Evolutionary conservation across 306 rosid genomes (phyloP).

Genomic region (Sicyos baderoa): DNA sequence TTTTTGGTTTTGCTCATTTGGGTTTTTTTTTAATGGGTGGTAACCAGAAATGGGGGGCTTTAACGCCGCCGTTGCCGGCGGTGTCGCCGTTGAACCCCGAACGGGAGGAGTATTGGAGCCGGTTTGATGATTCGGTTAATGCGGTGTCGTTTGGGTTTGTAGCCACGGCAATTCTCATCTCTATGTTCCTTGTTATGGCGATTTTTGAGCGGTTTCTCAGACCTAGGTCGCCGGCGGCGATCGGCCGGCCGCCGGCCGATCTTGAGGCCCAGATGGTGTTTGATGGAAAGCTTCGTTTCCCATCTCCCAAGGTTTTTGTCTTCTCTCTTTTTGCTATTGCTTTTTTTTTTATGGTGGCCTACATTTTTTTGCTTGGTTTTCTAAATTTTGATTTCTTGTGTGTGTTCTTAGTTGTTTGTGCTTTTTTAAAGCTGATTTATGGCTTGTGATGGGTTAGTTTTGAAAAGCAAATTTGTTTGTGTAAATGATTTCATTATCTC

Average conservation of each 20-base stretch:
- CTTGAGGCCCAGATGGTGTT: slow-evolving; percentile 33
- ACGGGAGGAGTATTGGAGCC: slow-evolving; percentile 43
- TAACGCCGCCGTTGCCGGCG: slow-evolving; percentile 23
- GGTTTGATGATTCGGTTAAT: slow-evolving; percentile 47
- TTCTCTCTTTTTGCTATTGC: not conserved
- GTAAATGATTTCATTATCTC: too few relatives aligned
- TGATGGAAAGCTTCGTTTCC: slow-evolving; percentile 30
- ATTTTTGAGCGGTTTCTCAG: slow-evolving; percentile 57
- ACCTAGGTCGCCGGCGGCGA: slow-evolving; percentile 35
- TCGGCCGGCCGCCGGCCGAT: slow-evolving; percentile 30
- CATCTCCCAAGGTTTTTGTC: slow-evolving; percentile 37
- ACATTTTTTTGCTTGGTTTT: not conserved
- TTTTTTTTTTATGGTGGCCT: not conserved
- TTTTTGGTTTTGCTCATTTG: not conserved
- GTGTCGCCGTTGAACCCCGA: slow-evolving; percentile 36
- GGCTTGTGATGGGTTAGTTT: too few relatives aligned
- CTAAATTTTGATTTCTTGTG: not conserved
- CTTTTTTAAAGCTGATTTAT: not conserved
- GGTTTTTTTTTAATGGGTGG: slow-evolving; percentile 23
- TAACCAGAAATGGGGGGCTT: slow-evolving; percentile 27
- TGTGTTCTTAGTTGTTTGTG: not conserved
- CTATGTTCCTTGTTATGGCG: slow-evolving; percentile 71
- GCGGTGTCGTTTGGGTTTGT: slow-evolving; percentile 63
- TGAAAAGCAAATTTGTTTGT: too few relatives aligned
- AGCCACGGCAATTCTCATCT: slow-evolving; percentile 64